Conservation (phyloP, 495 filamentous ascomycete genomes). For the Hyphodiscus hymeniophilus region DNA sequence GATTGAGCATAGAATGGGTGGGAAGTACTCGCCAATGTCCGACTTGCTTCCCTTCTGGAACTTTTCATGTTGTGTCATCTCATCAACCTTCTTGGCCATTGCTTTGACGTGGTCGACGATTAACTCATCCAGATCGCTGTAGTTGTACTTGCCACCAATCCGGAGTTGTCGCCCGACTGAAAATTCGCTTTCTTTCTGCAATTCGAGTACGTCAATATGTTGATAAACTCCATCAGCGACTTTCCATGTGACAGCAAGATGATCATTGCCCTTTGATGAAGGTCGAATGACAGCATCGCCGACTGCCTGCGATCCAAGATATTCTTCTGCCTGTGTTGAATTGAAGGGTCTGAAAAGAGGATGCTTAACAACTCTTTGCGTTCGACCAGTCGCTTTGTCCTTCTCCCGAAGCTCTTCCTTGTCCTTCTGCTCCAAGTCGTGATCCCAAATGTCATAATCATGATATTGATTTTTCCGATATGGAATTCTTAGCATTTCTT, state of each 20-base stretch:
- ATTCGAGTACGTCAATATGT: constrained; percentile 92
- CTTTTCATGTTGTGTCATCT: constrained; percentile 88
- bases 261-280: constrained; percentile 87
- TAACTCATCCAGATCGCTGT: constrained; percentile 92
- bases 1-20: constrained; percentile 1
- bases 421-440: constrained; percentile 67
- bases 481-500: constrained; percentile 66
- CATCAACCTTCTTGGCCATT: constrained; percentile 96
- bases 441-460: constrained; percentile 77
- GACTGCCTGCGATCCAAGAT: constrained; percentile 68
- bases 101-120: constrained; percentile 96
- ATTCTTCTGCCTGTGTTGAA: constrained; percentile 87
- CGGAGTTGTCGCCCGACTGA: constrained; percentile 77
- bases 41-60: constrained; percentile 72
- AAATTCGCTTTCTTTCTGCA: constrained; percentile 95
- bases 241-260: constrained; percentile 96
- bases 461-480: constrained; percentile 58
- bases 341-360: constrained; percentile 92
- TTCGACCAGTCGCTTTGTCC: constrained; percentile 71
- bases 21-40: constrained; percentile 64
- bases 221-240: constrained; percentile 91
- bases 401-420: constrained; percentile 69
- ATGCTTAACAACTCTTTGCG: constrained; percentile 92
- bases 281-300: constrained; percentile 94
- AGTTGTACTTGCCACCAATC: constrained; percentile 78